Percentiles rank a stretch among this genome's conserved stretches.
Evolutionary conservation across 208 protist genomes (phyloP).

Genomic region (Trypanosoma melophagium): DNA sequence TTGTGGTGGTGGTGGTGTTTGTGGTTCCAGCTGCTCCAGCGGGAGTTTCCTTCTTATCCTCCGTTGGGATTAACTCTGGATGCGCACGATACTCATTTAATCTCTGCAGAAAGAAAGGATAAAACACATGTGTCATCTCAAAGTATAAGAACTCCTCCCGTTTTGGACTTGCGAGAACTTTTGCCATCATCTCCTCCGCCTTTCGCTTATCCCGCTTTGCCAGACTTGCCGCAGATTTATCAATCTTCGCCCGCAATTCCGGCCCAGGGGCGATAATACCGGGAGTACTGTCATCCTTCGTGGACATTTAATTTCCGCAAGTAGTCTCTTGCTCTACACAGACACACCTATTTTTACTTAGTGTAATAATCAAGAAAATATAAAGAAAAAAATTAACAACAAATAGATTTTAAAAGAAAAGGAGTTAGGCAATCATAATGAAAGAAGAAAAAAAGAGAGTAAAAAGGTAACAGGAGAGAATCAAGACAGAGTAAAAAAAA

Average conservation of each 20-base stretch:
- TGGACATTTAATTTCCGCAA: slow-evolving; percentile 19
- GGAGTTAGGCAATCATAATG: too few relatives aligned
- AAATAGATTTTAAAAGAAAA: too few relatives aligned
- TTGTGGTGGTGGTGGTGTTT: slow-evolving; percentile 38
- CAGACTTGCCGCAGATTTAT: slow-evolving; percentile 69
- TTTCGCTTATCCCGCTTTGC: slow-evolving; percentile 68
- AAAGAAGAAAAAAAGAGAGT: too few relatives aligned
- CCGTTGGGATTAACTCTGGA: slow-evolving; percentile 53
- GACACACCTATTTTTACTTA: background rate
- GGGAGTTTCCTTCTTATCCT: slow-evolving; percentile 22
- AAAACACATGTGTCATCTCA: slow-evolving; percentile 85
- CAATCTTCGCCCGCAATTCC: slow-evolving; percentile 76
- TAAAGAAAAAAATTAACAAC: background rate
- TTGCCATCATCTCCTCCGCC: slow-evolving; percentile 80
- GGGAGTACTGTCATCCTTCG: slow-evolving; percentile 52
- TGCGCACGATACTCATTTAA: slow-evolving; percentile 80
- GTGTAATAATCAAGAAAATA: slow-evolving; percentile 1
- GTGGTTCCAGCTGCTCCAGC: slow-evolving; percentile 30
- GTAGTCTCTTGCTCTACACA: background rate
- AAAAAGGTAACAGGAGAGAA: too few relatives aligned
- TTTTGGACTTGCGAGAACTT: slow-evolving; percentile 69
- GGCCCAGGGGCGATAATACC: slow-evolving; percentile 81
- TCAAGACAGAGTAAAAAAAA: too few relatives aligned
- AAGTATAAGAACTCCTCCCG: slow-evolving; percentile 82
- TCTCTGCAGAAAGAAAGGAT: slow-evolving; percentile 86